Base-by-base conservation (phyloP, 2,329 filamentous ascomycete species). In the Diaporthe amygdali region DNA sequence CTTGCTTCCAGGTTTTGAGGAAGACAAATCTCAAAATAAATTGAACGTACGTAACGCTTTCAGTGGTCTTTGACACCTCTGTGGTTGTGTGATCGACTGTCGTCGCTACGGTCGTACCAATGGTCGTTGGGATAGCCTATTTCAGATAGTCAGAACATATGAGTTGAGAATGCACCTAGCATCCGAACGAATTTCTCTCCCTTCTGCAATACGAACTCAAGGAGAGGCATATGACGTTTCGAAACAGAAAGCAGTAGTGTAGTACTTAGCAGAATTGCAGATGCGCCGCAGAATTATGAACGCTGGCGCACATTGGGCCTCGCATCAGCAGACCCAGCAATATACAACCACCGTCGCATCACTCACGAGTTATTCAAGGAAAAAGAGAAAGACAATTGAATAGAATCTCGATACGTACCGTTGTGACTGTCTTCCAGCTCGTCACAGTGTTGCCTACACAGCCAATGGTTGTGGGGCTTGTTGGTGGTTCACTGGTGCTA, bases 401-500 rank as follows among this genome's bases (percentile, higher is more conserved):
- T 10, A 52, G 30, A 52, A 14, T 30, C 6, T 46, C 59, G 12
- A 32, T 6, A 37, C 52, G 46, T 59, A 68, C 66, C 30, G 41
- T 59, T 59, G 66, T 68, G 32, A 68, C 44, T 5, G 52, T 68
- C 32, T 49, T 68, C 66, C 66, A 68, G 39, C 66, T 68, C 3
- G 66, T 68, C 32, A 68, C 66, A 3, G 66, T 39, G 14, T 61
- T 59, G 9, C 41, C 66, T 32, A 49, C 32, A 39, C 66, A 68
- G 25, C 66, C 52, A 41, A 68, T 51, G 8, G 66, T 68, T 17
- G 52, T 68, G 6, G 9, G 41, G 22, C 32, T 47, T 15, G 25
- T 10, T n/a, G 41, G 37, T n/a, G 63, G 34, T 22, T 32, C 63
- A 17, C 34, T 52, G 20, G 20, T 37, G 61, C 41, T 66, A 27